Evolutionary conservation across 2,329 filamentous ascomycete genomes (phyloP).

Genomic region (Lasiodiplodia sp.): DNA sequence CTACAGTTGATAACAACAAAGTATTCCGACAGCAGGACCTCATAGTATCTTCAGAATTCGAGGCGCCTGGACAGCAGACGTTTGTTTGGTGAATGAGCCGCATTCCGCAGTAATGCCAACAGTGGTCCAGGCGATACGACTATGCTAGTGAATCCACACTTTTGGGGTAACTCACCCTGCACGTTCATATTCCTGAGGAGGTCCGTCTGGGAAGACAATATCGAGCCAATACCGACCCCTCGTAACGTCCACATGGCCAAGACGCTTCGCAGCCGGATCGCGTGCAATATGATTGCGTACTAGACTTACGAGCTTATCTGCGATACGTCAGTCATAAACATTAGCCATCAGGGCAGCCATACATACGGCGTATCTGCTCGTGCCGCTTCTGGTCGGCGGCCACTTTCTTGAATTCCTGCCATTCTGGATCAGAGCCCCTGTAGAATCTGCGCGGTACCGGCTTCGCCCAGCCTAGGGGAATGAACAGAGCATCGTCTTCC

Average conservation of each 20-base stretch:
- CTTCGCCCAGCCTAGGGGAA: conserved; percentile 57
- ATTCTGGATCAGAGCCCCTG: conserved; percentile 61
- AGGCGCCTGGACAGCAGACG: neutral
- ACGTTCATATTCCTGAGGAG: conserved; percentile 57
- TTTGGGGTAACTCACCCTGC: conserved; percentile 44
- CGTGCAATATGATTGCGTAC: conserved; percentile 38
- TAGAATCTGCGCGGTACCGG: conserved; percentile 53
- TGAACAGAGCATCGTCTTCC: conserved; percentile 48
- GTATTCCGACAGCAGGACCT: neutral
- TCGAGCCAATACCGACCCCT: conserved; percentile 57
- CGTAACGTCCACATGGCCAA: conserved; percentile 50
- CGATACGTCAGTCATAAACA: conserved; percentile 27
- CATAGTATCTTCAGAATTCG: neutral
- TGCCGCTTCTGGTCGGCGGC: conserved; percentile 51
- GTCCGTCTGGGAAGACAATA: conserved; percentile 56
- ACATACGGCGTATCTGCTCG: conserved; percentile 31
- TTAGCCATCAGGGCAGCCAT: neutral
- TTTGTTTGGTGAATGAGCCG: neutral
- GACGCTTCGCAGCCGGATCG: conserved; percentile 26
- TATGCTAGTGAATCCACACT: neutral
- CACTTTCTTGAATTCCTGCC: conserved; percentile 58
- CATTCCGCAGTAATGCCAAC: neutral
- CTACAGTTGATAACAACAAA: conserved; percentile 24
- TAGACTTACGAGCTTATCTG: conserved; percentile 46
- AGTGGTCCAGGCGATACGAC: neutral